These are phyloP conservation scores for Adansonia gregorii DNA, from an alignment of 441 rosid species.

Conservation along the genomic window DNA sequence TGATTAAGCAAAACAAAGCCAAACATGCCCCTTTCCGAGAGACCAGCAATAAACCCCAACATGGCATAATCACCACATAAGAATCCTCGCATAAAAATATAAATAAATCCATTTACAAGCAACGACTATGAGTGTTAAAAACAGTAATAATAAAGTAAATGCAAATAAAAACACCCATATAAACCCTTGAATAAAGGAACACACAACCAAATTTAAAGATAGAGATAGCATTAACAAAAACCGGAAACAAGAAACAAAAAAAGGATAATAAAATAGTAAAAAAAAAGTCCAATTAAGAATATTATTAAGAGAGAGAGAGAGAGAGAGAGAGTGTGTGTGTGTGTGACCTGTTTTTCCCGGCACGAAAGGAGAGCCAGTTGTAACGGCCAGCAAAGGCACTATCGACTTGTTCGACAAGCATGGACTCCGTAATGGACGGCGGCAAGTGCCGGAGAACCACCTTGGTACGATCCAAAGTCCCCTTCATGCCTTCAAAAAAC, in stretches of 20 bases:
- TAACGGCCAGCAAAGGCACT: slow-evolving; percentile 57
- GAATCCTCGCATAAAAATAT: background rate
- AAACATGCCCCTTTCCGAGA: background rate
- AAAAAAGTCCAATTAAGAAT: background rate
- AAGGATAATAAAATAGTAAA: background rate
- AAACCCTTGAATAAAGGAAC: background rate
- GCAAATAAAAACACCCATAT: background rate
- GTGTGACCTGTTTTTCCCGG: slow-evolving; percentile 63
- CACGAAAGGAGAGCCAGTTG: slow-evolving; percentile 62
- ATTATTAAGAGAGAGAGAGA: background rate
- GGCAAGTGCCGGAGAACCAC: slow-evolving; percentile 81
- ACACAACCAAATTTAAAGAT: background rate
- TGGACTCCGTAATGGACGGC: slow-evolving; percentile 53
- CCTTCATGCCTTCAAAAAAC: slow-evolving; percentile 47
- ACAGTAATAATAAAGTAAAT: background rate
- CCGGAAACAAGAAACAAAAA: background rate
- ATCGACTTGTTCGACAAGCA: slow-evolving; percentile 65
- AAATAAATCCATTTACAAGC: background rate
- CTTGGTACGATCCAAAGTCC: slow-evolving; percentile 66
- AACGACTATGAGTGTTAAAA: background rate
- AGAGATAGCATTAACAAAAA: background rate
- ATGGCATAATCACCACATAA: background rate
- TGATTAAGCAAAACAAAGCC: slow-evolving; percentile 8
- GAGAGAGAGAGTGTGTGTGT: background rate
- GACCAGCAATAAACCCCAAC: background rate